Base-by-base conservation (phyloP, 2,329 filamentous ascomycete species). In the Pleurostoma richardsiae region DNA sequence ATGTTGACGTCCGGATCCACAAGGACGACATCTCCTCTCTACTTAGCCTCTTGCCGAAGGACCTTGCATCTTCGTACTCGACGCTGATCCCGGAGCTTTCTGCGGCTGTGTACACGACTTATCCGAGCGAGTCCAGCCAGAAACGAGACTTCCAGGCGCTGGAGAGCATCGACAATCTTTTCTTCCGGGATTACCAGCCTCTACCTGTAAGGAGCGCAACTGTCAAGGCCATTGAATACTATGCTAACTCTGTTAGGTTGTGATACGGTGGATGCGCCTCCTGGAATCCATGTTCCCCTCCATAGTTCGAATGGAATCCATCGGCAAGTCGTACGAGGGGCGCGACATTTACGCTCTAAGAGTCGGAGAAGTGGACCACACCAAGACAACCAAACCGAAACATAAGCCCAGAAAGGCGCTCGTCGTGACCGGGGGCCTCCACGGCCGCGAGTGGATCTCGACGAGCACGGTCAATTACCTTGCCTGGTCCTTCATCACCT, bases 401-500 rank as follows among this genome's bases (percentile, higher is more conserved):
- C 19, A 19, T 19, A 58, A 61, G 10, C 75, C 72, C 4, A 81
- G 88, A 43, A 89, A 89, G 63, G 92, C 88, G 0, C 82, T 96
- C 47, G 72, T 96, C 43, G 73, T 99, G 26, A 84, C 84, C 4
- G 94, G 90, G 45, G 92, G 92, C 42, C 76, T 88, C n/a, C 94
- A 97, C 65, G 92, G 91, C 3, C 82, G 94, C 36, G 94, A 99
- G 72, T 99, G 94, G 94, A 95, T 99, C 54, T 89, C 90, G 41
- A 90, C 86, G 1, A 94, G 86, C 58, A 95, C 90, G 0, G 89
- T 95, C 44, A 95, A 86, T 58, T 97, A 95, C 58, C 72, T 96
- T 30, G 90, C 92, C 7, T 96, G 94, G 80, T 88, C 82, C 11
- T 76, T 97, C 42, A 88, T 96, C 57, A 91, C 87, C 1, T 80